phyloP scores from a whole-genome alignment of 1,284 basidiomycete genomes.

The Inonotus hispidus region DNA sequence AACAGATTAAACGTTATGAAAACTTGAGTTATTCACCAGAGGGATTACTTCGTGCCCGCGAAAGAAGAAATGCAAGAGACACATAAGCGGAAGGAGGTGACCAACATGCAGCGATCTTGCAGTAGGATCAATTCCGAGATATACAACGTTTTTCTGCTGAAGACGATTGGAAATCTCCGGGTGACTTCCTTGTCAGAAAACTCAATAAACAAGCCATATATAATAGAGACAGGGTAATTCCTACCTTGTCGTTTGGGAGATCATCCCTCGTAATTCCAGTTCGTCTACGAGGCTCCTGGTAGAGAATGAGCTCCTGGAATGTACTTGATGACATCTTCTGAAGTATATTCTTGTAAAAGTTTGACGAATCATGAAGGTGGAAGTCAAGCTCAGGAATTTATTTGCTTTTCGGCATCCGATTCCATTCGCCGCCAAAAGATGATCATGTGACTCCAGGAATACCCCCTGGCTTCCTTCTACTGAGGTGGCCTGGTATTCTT shows the following conservation, averaged over 20 bases:
- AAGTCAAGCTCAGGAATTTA: no score
- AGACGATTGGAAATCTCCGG: slow-evolving; percentile 6
- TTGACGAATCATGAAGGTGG: not conserved
- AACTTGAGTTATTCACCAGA: slow-evolving; percentile 49
- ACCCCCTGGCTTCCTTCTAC: no score
- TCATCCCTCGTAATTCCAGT: slow-evolving; percentile 12
- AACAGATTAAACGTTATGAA: not conserved
- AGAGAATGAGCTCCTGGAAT: not conserved
- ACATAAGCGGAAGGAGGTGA: slow-evolving; percentile 86
- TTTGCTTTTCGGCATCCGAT: no score
- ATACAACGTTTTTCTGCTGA: slow-evolving; percentile 44
- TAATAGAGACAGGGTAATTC: not conserved
- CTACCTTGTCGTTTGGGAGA: slow-evolving; percentile 17
- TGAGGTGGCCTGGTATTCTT: no score
- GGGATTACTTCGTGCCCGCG: slow-evolving; percentile 79
- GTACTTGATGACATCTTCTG: not conserved
- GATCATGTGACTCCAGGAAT: no score
- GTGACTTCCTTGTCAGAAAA: slow-evolving; percentile 6
- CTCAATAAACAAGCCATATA: not conserved
- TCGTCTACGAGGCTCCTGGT: slow-evolving; percentile 7
- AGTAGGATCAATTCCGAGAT: slow-evolving; percentile 91
- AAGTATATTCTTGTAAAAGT: not conserved
- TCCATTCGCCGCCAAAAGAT: no score
- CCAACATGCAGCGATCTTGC: slow-evolving; percentile 89
- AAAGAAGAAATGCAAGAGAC: slow-evolving; percentile 81